Evolutionary conservation across 805 yeast genomes (phyloP).

Genomic region (Candida tibetensis): DNA sequence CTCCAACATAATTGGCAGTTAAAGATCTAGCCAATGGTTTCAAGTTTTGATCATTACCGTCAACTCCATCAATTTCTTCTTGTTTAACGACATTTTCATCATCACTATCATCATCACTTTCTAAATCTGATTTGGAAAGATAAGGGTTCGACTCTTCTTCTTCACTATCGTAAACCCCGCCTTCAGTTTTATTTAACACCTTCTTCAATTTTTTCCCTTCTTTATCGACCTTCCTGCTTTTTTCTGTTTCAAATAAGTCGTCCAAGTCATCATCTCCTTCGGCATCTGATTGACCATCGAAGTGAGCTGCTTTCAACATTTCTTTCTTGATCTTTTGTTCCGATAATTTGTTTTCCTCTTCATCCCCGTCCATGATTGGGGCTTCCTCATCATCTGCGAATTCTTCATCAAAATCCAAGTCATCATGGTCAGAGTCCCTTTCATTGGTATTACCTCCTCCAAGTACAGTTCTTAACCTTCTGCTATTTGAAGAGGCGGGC

Average conservation of each 20-base stretch:
- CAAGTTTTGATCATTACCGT: constrained; percentile 5
- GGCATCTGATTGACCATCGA: constrained; percentile 58
- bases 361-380: constrained; percentile 93
- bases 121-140: constrained; percentile 52
- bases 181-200: constrained; percentile 80
- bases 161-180: constrained; percentile 84
- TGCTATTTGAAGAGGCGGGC: constrained; percentile 6
- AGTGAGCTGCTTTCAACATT: constrained; percentile 77
- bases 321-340: constrained; percentile 81
- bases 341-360: constrained; percentile 88
- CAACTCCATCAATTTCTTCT: constrained; percentile 27
- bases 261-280: constrained; percentile 64
- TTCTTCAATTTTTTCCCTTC: constrained; percentile 86
- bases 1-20: constrained; percentile 28
- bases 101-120: constrained; percentile 58
- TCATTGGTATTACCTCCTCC: constrained; percentile 45
- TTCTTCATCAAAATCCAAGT: constrained; percentile 91
- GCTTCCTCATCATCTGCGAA: constrained; percentile 99
- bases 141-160: constrained; percentile 74
- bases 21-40: constrained; percentile 6
- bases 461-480: constrained; percentile 40
- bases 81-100: constrained; percentile 36
- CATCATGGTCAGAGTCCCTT: constrained; percentile 80
- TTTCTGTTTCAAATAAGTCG: constrained; percentile 64
- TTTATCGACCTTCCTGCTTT: constrained; percentile 71